Conservation (phyloP, 345 rosid genomes). For the Bretschneidera sinensis region DNA sequence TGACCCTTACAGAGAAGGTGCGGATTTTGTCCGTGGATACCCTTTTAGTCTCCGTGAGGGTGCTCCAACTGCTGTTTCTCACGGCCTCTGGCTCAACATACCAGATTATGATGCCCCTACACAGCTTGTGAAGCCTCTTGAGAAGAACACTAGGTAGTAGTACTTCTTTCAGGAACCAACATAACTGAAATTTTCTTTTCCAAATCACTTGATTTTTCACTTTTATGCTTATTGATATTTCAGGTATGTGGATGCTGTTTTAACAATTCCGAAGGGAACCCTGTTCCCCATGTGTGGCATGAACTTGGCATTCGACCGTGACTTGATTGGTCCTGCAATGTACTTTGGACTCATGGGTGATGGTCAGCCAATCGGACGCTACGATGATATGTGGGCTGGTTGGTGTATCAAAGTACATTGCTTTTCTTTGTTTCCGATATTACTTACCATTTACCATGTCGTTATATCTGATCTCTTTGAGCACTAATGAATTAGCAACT, state of each 20-base stretch:
- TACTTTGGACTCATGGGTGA: slow-evolving; percentile 99
- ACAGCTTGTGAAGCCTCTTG: slow-evolving; percentile 96
- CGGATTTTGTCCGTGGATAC: slow-evolving; percentile 96
- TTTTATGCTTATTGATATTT: slow-evolving; percentile 6
- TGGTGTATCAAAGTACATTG: slow-evolving; percentile 77
- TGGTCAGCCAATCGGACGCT: slow-evolving; percentile 93
- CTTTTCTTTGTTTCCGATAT: neutral
- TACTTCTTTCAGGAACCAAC: neutral
- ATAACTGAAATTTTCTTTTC: neutral
- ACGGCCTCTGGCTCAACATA: slow-evolving; percentile 98
- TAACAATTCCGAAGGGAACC: slow-evolving; percentile 91
- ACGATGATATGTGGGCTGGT: slow-evolving; percentile 99
- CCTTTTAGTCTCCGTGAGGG: slow-evolving; percentile 97
- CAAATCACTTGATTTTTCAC: neutral
- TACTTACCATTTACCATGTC: neutral
- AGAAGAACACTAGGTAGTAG: slow-evolving; percentile 85
- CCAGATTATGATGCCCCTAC: slow-evolving; percentile 99
- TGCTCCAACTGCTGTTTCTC: slow-evolving; percentile 90
- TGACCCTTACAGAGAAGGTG: slow-evolving; percentile 84
- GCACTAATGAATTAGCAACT: too few species aligned
- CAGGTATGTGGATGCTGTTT: slow-evolving; percentile 84
- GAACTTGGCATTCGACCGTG: slow-evolving; percentile 88
- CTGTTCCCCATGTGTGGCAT: slow-evolving; percentile 99
- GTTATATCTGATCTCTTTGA: too few species aligned
- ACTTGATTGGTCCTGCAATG: slow-evolving; percentile 94